A percentile compares a stretch with the other conserved stretches of the same genome.
Evolutionary conservation across 495 filamentous ascomycete species (phyloP).

Genomic region (Astrothelium subdiscretum): DNA sequence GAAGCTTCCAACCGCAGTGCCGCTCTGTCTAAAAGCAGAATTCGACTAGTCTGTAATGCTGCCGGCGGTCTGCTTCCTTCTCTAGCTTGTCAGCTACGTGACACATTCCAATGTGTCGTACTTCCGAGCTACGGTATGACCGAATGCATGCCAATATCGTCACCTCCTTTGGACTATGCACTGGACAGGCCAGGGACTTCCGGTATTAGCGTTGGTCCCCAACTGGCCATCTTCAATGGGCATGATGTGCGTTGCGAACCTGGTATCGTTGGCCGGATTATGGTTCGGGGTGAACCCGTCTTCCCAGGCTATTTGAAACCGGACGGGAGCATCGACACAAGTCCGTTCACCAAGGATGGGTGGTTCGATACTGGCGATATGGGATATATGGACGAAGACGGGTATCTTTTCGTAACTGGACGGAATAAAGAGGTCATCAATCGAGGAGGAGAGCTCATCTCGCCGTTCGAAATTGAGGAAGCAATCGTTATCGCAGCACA

Average conservation of each 20-base stretch:
- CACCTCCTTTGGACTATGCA: conserved; percentile 30
- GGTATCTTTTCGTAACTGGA: conserved; percentile 66
- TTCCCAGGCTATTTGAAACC: conserved; percentile 34
- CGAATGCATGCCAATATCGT: conserved; percentile 39
- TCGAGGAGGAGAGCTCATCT: conserved; percentile 74
- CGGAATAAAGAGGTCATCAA: conserved; percentile 80
- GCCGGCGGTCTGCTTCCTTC: conserved; percentile 33
- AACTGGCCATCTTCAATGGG: conserved; percentile 30
- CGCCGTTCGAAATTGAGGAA: conserved; percentile 34
- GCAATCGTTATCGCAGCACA: conserved; percentile 18
- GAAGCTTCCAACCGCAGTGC: conserved; percentile 22
- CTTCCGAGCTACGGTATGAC: conserved; percentile 41
- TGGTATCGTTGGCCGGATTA: conserved; percentile 29
- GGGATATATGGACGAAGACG: conserved; percentile 42
- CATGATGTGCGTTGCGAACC: conserved; percentile 7
- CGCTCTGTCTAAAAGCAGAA: conserved; percentile 27
- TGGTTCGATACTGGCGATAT: conserved; percentile 41
- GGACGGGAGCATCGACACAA: conserved; percentile 25
- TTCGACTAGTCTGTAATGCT: conserved; percentile 36
- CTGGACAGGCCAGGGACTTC: conserved; percentile 35
- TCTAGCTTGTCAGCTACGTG: conserved; percentile 26
- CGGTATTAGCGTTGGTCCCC: conserved; percentile 31
- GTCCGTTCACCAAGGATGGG: conserved; percentile 29
- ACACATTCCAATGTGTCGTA: conserved; percentile 30
- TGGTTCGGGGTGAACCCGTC: conserved; percentile 33